These are phyloP conservation scores for Apiotrichum montevideense DNA, from an alignment of 1,284 basidiomycete genomes.

Conservation along the genomic window DNA sequence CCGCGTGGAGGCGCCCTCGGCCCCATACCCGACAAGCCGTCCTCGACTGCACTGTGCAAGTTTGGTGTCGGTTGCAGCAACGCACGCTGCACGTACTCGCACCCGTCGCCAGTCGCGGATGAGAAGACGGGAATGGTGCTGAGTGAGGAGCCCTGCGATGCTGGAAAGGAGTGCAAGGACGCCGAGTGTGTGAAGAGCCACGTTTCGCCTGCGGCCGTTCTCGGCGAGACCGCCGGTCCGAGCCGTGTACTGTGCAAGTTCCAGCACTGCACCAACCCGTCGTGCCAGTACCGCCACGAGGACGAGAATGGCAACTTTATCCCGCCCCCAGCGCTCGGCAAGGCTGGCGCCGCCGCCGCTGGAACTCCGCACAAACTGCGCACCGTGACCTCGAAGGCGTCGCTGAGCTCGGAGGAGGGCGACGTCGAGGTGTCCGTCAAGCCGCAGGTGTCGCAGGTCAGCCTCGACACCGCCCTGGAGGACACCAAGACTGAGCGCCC, in stretches of 20 bases:
- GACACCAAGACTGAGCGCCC: conserved; percentile 20
- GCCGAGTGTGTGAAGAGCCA: conserved; percentile 84
- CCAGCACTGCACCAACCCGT: conserved; percentile 45
- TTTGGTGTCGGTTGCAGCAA: conserved; percentile 83
- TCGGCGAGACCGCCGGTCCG: conserved; percentile 45
- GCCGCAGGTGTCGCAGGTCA: not conserved
- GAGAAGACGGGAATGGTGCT: conserved; percentile 86
- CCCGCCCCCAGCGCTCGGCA: conserved; percentile 37
- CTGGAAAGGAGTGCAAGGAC: conserved; percentile 77
- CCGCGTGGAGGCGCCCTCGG: conserved; percentile 23
- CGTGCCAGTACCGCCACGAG: conserved; percentile 47
- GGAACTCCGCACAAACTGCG: too few species aligned
- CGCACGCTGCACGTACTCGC: conserved; percentile 74
- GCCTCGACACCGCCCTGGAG: conserved; percentile 22
- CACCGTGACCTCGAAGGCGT: not conserved
- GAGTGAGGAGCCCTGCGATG: conserved; percentile 74
- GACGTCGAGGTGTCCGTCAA: conserved; percentile 28
- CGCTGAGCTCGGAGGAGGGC: conserved; percentile 10
- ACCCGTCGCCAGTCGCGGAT: conserved; percentile 86
- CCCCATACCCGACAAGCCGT: conserved; percentile 46
- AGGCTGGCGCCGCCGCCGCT: too few species aligned
- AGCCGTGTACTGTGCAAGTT: conserved; percentile 44
- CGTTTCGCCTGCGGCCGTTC: conserved; percentile 72
- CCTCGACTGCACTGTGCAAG: conserved; percentile 65
- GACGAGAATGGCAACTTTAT: conserved; percentile 45